Conservation (phyloP, 192 early-diverging fungal genomes). For the Gigaspora rosea region DNA sequence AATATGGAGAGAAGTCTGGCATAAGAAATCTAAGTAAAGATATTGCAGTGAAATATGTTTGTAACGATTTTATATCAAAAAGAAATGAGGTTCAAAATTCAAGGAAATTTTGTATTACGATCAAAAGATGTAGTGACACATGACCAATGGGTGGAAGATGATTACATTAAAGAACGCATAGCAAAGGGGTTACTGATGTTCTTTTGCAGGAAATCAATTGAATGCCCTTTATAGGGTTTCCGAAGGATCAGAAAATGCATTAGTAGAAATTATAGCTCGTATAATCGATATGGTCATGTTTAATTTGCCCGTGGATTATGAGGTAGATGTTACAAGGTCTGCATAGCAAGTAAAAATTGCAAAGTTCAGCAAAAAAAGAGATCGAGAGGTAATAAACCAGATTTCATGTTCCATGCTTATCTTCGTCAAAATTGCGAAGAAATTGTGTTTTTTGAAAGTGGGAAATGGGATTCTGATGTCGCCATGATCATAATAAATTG, state of each 20-base stretch:
- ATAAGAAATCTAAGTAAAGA: too few species aligned
- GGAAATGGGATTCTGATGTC: neutral
- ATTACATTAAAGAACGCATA: neutral
- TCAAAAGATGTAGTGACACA: too few species aligned
- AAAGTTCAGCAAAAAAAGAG: neutral
- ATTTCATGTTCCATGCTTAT: conserved; percentile 11
- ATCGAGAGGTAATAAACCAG: conserved; percentile 24
- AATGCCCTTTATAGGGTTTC: conserved; percentile 16
- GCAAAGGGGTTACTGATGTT: conserved; percentile 18
- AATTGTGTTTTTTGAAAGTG: conserved; percentile 23
- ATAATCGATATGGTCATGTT: conserved; percentile 8
- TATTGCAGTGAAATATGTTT: too few species aligned
- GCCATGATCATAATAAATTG: conserved; percentile 19
- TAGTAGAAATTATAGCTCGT: conserved; percentile 12
- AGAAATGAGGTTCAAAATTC: too few species aligned
- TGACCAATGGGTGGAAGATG: too few species aligned
- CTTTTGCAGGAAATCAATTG: conserved; percentile 20
- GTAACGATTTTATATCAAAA: too few species aligned
- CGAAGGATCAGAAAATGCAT: conserved; percentile 1
- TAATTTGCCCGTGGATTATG: conserved; percentile 10
- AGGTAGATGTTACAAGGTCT: conserved; percentile 12
- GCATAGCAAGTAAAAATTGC: conserved; percentile 18
- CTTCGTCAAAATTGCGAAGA: conserved; percentile 17
- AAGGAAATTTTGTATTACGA: too few species aligned
- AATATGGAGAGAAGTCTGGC: too few species aligned